Conservation (phyloP, 257 asterid genomes). For the Perilla frutescens region DNA sequence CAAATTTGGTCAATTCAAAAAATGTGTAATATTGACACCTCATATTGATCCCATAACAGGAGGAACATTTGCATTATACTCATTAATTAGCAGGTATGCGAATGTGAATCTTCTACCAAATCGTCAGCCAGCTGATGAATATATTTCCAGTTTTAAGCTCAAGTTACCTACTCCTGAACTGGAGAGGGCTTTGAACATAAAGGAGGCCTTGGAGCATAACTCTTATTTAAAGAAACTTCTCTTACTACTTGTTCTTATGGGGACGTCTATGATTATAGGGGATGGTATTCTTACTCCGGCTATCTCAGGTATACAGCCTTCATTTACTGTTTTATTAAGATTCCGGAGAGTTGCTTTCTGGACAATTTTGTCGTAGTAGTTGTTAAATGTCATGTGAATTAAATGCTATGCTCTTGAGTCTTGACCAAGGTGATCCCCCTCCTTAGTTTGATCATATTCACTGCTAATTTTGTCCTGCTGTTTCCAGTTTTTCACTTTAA, state of each 20-base stretch:
- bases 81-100: constrained; percentile 90
- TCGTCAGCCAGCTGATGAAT: constrained; percentile 82
- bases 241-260: constrained; percentile 81
- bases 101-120: constrained; percentile 91
- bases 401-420: neutral
- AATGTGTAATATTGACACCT: constrained; percentile 33
- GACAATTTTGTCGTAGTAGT: neutral
- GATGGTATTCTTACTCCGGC: constrained; percentile 98
- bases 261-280: constrained; percentile 94
- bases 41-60: constrained; percentile 58
- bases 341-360: neutral
- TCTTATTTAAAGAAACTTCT: constrained; percentile 59
- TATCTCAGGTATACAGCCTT: constrained; percentile 69
- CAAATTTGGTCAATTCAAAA: constrained; percentile 14
- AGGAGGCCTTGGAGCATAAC: constrained; percentile 77
- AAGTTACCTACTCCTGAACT: constrained; percentile 91
- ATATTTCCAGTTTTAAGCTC: constrained; percentile 90
- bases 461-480: neutral
- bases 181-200: constrained; percentile 84
- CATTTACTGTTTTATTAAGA: constrained; percentile 10
- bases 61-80: constrained; percentile 94
- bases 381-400: neutral
- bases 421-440: neutral
- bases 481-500: neutral
- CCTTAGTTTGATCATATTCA: neutral